Base-by-base conservation (phyloP, 495 filamentous ascomycete genomes). In the Daldinia bambusicola region DNA sequence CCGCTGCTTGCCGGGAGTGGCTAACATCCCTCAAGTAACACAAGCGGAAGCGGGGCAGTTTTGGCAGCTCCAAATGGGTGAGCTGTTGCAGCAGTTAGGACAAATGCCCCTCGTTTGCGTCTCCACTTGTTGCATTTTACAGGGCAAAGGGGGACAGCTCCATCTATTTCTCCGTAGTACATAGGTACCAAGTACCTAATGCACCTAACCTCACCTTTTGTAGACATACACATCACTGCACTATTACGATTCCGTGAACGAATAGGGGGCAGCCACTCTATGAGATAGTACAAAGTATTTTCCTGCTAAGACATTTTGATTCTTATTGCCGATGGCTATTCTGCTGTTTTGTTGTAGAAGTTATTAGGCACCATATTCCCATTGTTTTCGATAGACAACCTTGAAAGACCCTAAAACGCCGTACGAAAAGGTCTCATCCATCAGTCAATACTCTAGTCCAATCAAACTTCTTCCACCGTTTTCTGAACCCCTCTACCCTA, bases 381-480 rank as follows among this genome's bases (percentile, higher is more conserved):
- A 53, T 32, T 26, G 26, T 26, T 26, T 26, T 52, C 31, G 4
- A 53, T 16, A 16, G 22, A 43, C 30, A 18, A 31, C 38, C 10
- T 34, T 0, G 14, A 16, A 26, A 65, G 10, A 31, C 38, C 10
- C 20, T 0, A 20, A 16, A 26, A 65, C 41, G 20, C 16, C 20
- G 12, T 18, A 10, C 16, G 18, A 1, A 36, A 45, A 26, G 14
- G 40, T 53, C 55, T 74, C 51, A 76, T 4, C 69, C 80, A 59
- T 83, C 84, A 18, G 83, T 74, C 38, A 99, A 79, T 30, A 94
- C 89, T 75, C 90, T 89, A 18, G 95, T 98, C 96, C 96, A 99
- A 83, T 99, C 95, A 79, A 92, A 98, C 80, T 93, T 92, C 74
- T 87, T 87, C 95, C 95, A 99, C 53, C 88, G 82, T 81, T 90